A percentile compares a stretch with the other conserved stretches of the same genome.
Evolutionary conservation across 2,329 filamentous ascomycete species (phyloP).

Genomic region (Domatiomyces catenatus): DNA sequence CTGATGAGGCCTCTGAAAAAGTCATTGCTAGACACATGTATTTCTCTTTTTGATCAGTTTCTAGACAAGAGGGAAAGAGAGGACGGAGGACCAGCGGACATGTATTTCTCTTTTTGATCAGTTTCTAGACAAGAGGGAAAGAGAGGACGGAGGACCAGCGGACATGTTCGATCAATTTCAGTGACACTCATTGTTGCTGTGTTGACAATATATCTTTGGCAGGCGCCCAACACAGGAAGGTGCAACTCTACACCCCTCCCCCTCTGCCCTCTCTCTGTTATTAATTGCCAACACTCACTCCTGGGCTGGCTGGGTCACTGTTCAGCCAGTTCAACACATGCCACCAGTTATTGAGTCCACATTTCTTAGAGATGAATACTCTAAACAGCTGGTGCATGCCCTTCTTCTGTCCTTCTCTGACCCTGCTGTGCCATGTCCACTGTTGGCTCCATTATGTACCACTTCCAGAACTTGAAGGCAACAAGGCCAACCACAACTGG

Average conservation of each 20-base stretch:
- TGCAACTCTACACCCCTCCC: too few relatives aligned
- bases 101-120: too few relatives aligned
- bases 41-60: neutral
- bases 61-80: neutral
- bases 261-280: too few relatives aligned
- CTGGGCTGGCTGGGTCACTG: neutral
- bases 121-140: neutral
- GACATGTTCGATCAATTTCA: too few relatives aligned
- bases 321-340: neutral
- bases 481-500: conserved; percentile 12
- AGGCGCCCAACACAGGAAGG: too few relatives aligned
- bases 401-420: conserved; percentile 5
- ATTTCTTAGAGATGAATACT: neutral
- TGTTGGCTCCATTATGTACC: conserved; percentile 11
- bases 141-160: too few relatives aligned
- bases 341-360: too few relatives aligned
- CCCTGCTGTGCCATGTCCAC: conserved; percentile 15
- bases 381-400: neutral
- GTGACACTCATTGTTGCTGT: too few relatives aligned
- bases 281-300: too few relatives aligned
- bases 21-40: neutral
- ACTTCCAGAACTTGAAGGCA: conserved; percentile 15
- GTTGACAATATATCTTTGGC: too few relatives aligned
- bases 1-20: neutral
- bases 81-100: too few relatives aligned